Percentiles rank a stretch among this genome's conserved stretches.
These are phyloP conservation scores for Coemansia sp. DNA, from an alignment of 192 early-diverging fungal genomes.

Conservation along the genomic window DNA sequence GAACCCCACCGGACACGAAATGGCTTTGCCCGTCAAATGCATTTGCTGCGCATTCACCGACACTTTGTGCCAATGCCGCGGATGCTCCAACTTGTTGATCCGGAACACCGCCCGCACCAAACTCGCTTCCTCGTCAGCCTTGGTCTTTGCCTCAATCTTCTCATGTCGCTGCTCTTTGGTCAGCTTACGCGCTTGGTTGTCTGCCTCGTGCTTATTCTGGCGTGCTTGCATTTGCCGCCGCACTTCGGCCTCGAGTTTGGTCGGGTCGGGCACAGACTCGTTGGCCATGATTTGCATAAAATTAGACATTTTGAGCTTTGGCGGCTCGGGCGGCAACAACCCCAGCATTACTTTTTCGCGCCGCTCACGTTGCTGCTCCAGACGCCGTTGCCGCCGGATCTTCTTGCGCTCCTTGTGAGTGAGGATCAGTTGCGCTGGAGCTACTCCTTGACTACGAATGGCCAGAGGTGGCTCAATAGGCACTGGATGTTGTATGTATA, in stretches of 20 bases:
- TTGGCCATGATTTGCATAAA: constrained; percentile 94
- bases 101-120: constrained; percentile 77
- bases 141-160: constrained; percentile 73
- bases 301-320: constrained; percentile 89
- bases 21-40: constrained; percentile 77
- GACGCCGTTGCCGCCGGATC: constrained; percentile 81
- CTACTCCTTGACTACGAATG: constrained; percentile 18
- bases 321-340: constrained; percentile 85
- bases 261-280: constrained; percentile 93
- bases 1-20: constrained; percentile 64
- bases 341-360: constrained; percentile 94
- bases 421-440: constrained; percentile 37
- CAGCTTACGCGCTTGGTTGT: constrained; percentile 80
- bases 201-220: constrained; percentile 74
- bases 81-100: constrained; percentile 72
- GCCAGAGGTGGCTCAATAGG: constrained; percentile 35
- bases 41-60: constrained; percentile 85
- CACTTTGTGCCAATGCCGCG: constrained; percentile 89
- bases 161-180: constrained; percentile 82
- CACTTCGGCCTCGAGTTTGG: constrained; percentile 90
- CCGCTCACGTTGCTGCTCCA: constrained; percentile 86
- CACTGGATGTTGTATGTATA: constrained; percentile 43
- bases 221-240: constrained; percentile 81
- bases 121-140: constrained; percentile 67
- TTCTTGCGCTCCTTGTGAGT: constrained; percentile 82